Evolutionary conservation across 148 eudicot species (phyloP).

Genomic region (Cornus florida): DNA sequence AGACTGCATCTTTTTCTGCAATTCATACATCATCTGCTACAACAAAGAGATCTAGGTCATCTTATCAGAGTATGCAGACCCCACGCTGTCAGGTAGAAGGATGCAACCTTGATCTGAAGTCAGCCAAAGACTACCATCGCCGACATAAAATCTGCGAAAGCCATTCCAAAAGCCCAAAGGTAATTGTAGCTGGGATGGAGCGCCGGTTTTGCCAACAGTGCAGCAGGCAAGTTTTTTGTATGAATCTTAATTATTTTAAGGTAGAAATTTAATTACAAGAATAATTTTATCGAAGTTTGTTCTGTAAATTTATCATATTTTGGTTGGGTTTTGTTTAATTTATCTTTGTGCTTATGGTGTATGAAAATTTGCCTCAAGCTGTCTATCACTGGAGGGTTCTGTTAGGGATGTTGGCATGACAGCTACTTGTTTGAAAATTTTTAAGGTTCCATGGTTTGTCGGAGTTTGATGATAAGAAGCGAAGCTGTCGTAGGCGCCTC

Average conservation of each 20-base stretch:
- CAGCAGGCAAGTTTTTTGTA: slow-evolving; percentile 56
- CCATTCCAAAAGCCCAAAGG: slow-evolving; percentile 71
- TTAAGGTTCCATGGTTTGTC: slow-evolving; percentile 72
- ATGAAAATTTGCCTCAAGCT: slow-evolving; percentile 1
- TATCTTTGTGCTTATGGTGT: not conserved
- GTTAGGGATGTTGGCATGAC: not conserved
- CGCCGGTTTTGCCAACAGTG: slow-evolving; percentile 78
- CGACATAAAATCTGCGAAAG: slow-evolving; percentile 72
- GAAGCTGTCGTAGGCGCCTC: slow-evolving; percentile 89
- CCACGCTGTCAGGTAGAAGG: slow-evolving; percentile 64
- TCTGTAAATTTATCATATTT: not conserved
- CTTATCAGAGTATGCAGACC: slow-evolving; percentile 28
- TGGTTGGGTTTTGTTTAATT: too few relatives aligned
- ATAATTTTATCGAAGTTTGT: not conserved
- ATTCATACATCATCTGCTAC: slow-evolving; percentile 19
- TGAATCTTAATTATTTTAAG: too few relatives aligned
- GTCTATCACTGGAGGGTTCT: not conserved
- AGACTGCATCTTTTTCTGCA: slow-evolving; percentile 6
- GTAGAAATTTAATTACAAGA: not conserved
- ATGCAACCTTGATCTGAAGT: slow-evolving; percentile 54
- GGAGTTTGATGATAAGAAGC: slow-evolving; percentile 83
- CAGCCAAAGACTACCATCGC: slow-evolving; percentile 65
- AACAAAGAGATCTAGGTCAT: slow-evolving; percentile 36
- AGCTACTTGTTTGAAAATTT: not conserved
- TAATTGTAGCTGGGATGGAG: slow-evolving; percentile 57